A percentile compares a stretch with the other conserved stretches of the same genome.
Evolutionary conservation across 2,329 filamentous ascomycete species (phyloP).

Genomic region (Trichophyton simii): DNA sequence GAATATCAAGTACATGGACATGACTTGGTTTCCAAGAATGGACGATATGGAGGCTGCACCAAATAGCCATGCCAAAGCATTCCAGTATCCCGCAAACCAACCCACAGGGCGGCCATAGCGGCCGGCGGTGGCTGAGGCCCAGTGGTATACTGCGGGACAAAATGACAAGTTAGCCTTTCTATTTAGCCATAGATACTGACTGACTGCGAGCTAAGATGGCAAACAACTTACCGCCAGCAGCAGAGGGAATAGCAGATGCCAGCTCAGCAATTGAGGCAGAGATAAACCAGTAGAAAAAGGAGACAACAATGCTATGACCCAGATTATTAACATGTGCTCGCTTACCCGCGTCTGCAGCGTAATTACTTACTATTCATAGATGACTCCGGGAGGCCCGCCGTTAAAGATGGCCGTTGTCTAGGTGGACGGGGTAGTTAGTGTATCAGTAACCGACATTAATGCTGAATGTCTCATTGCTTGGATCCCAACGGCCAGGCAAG

Average conservation of each 20-base stretch:
- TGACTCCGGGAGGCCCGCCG: conserved; percentile 48
- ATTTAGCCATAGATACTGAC: not conserved
- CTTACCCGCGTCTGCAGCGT: conserved; percentile 12
- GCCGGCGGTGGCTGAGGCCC: conserved; percentile 48
- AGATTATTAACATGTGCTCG: not conserved
- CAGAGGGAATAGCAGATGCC: conserved; percentile 49
- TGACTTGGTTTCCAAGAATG: conserved; percentile 47
- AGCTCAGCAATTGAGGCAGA: conserved; percentile 49
- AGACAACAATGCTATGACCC: conserved; percentile 28
- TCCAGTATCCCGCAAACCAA: conserved; percentile 37
- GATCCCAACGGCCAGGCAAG: not conserved
- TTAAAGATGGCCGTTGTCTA: conserved; percentile 44
- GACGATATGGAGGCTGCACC: conserved; percentile 47
- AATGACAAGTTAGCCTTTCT: not conserved
- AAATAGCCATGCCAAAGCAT: conserved; percentile 45
- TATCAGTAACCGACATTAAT: not conserved
- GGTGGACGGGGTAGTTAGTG: conserved; percentile 12
- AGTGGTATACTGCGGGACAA: conserved; percentile 41
- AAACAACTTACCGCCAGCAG: conserved; percentile 35
- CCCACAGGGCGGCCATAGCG: conserved; percentile 41
- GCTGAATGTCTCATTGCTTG: not conserved
- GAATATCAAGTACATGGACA: conserved; percentile 50
- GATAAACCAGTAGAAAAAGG: conserved; percentile 46
- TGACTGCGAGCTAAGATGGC: not conserved
- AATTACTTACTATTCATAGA: conserved; percentile 45